Base-by-base conservation (phyloP, 2,329 filamentous ascomycete species). In the Chaetomium olivaceum region DNA sequence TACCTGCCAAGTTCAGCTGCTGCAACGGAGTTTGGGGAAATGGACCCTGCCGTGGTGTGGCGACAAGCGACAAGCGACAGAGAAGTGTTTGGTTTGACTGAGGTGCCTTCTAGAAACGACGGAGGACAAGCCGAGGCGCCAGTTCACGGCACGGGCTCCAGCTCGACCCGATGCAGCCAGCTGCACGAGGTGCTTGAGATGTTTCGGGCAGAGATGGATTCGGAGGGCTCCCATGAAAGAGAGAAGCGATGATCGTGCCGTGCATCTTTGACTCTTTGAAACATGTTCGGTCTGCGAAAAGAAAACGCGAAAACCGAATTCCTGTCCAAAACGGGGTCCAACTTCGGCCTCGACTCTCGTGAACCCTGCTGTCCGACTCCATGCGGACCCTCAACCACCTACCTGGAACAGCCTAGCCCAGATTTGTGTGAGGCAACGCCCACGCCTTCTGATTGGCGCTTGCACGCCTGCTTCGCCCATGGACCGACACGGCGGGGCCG, bases 401-500 rank as follows among this genome's bases (percentile, higher is more conserved):
- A 70, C 74, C 74, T 54, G 73, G 71, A 73, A 71, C 68, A 72
- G 72, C 68, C 72, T 74, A 74, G 73, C 70, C 69, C 60, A 31
- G 31, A 65, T 64, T 71, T 69, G 64, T 63, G 58, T 64, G 66
- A 69, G 66, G 55, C 58, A 64, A 59, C 58, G 61, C 62, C 52
- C 54, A 59, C 61, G 54, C 31, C 25, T 55, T 46, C 46, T 68
- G 68, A 71, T 71, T 72, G 70, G 70, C 59, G 46, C 25, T 36
- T 31, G 50, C n/a, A 19, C 43, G 33, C 33, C 58, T 52, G 58
- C 58, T 61, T 55, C 68, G 64, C 66, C 66, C 68, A 64, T 67
- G 55, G 59, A 50, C 39, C 27, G 62, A 65, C 66, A 67, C 27
- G 51, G 43, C 23, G 58, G 62, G 51, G 61, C 55, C 39, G 51